Base-by-base conservation (phyloP, 2,329 filamentous ascomycete genomes). In the Neonectria faginata region DNA sequence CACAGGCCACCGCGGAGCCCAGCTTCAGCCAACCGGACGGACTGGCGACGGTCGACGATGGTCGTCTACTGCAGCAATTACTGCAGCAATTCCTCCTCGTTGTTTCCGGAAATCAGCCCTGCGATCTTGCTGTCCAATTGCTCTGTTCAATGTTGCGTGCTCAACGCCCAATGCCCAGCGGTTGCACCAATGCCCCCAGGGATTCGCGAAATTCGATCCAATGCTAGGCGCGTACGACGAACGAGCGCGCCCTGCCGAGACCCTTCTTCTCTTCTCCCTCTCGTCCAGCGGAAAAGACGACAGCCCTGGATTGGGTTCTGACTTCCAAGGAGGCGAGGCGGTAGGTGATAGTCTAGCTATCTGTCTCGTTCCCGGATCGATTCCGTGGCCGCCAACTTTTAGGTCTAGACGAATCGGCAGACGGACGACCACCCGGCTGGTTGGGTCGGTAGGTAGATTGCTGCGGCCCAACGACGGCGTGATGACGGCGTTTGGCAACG, bases 381-480 rank as follows among this genome's bases (percentile, higher is more conserved):
- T 27, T 53, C 31, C 50, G 51, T 59, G 60, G 55, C 42, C 51
- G 36, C 55, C 27, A 42, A 41, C 42, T 25, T 16, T 55, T 25
- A 31, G 42, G 44, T 29, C 42, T 45, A 27, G n/a, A 48, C 20
- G 29, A 31, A 51, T 42, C 8, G 39, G 10, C 6, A 3, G 39
- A 42, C 20, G 29, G 14, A 20, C 18, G 8, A 14, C 14, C n/a
- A 16, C 16, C 39, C n/a, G 39, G 39, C 39, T 16, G 9, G 29
- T 48, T 33, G 48, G 48, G 29, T 33, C 29, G 4, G 29, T 33
- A 29, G 4, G 29, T 59, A 44, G 51, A 39, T 22, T n/a, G 29
- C 60, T 63, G 63, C 54, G 58, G 63, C 63, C 63, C 63, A 65
- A 65, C 63, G 27, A 48, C 62, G n/a, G 9, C 39, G 18, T 25